phyloP scores from a whole-genome alignment of 129 eudicot species.

The Flaveria linearis region DNA sequence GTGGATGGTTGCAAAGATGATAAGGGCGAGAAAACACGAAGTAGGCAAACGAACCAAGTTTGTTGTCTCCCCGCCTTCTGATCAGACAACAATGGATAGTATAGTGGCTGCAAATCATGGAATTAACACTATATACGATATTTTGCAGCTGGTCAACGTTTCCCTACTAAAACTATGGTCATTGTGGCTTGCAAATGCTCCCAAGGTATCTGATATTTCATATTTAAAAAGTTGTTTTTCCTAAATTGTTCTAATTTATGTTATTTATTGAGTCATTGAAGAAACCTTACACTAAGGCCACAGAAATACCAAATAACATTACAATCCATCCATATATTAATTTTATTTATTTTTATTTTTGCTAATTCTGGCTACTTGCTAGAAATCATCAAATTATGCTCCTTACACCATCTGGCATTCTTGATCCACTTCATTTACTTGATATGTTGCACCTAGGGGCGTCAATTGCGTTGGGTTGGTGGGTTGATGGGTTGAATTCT shows the following conservation, averaged over 20 bases:
- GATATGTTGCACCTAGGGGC: neutral
- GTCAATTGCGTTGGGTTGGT: too few relatives aligned
- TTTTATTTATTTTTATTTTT: neutral
- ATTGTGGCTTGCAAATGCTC: constrained; percentile 56
- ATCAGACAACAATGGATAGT: constrained; percentile 66
- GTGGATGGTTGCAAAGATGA: constrained; percentile 56
- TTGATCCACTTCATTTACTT: neutral
- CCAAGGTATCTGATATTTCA: constrained; percentile 50
- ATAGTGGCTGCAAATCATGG: constrained; percentile 82
- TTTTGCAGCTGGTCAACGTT: constrained; percentile 51
- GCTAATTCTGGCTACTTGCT: neutral
- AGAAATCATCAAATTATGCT: neutral
- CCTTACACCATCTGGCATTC: neutral
- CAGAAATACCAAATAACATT: neutral
- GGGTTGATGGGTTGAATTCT: too few relatives aligned
- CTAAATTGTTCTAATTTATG: neutral
- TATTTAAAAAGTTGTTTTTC: neutral
- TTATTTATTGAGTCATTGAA: too few relatives aligned
- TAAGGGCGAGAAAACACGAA: constrained; percentile 41
- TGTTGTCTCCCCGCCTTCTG: constrained; percentile 47
- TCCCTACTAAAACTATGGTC: constrained; percentile 68
- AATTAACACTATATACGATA: constrained; percentile 43
- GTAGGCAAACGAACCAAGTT: constrained; percentile 44
- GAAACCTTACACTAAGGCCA: constrained; percentile 4
- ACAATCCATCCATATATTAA: neutral